phyloP scores from a whole-genome alignment of 805 yeast genomes.

The Zygotorulaspora sp. region DNA sequence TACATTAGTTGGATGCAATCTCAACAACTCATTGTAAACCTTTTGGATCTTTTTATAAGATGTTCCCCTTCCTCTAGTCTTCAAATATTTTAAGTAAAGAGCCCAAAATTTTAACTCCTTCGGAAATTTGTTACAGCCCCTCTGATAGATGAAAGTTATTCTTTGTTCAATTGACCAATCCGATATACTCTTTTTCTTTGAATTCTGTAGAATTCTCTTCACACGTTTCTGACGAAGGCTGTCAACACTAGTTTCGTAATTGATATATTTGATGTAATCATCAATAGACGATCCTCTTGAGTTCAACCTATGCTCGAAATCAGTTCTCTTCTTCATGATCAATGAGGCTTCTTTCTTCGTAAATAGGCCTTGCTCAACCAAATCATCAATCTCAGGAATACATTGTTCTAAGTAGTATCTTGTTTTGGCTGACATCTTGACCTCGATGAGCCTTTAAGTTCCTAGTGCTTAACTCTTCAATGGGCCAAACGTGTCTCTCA shows the following conservation, averaged over 20 bases:
- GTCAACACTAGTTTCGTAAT: slow-evolving; percentile 77
- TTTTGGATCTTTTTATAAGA: slow-evolving; percentile 69
- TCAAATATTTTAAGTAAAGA: slow-evolving; percentile 63
- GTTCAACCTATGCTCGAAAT: slow-evolving; percentile 84
- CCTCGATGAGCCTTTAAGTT: background rate
- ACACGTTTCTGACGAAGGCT: slow-evolving; percentile 69
- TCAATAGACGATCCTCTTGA: slow-evolving; percentile 76
- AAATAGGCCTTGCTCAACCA: slow-evolving; percentile 75
- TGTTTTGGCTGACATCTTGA: slow-evolving; percentile 49
- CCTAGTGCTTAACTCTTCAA: background rate
- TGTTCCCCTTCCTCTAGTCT: slow-evolving; percentile 46
- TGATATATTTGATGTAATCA: slow-evolving; percentile 75
- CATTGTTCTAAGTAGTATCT: slow-evolving; percentile 60
- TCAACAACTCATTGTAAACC: slow-evolving; percentile 71
- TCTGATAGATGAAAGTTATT: slow-evolving; percentile 72
- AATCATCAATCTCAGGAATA: slow-evolving; percentile 89
- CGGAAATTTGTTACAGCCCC: slow-evolving; percentile 79
- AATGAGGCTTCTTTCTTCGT: slow-evolving; percentile 73
- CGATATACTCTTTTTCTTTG: slow-evolving; percentile 61
- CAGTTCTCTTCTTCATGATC: slow-evolving; percentile 91
- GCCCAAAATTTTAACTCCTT: slow-evolving; percentile 76
- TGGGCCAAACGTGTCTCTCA: too few relatives aligned
- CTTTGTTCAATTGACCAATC: slow-evolving; percentile 87
- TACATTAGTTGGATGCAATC: slow-evolving; percentile 84
- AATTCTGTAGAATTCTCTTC: slow-evolving; percentile 52